These are phyloP conservation scores for Haplosporangium gracile DNA, from an alignment of 192 early-diverging fungal genomes.

Conservation along the genomic window DNA sequence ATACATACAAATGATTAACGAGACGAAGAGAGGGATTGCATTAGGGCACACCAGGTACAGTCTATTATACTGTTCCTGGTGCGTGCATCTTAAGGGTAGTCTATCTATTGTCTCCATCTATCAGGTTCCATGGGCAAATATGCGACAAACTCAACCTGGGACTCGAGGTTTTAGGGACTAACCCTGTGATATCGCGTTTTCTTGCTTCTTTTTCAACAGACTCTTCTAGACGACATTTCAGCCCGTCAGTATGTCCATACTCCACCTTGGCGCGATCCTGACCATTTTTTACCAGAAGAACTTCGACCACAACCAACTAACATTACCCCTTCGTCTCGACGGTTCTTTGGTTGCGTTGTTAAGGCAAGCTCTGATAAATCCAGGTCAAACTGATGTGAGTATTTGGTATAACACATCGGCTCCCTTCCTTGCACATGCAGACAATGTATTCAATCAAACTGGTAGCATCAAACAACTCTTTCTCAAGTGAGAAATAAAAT, in stretches of 20 bases:
- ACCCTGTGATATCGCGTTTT: constrained; percentile 13
- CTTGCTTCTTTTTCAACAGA: constrained; percentile 14
- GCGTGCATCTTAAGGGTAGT: no score
- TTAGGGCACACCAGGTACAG: no score
- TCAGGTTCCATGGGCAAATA: no score
- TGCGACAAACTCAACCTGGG: constrained; percentile 12
- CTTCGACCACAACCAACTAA: constrained; percentile 34
- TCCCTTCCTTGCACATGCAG: no score
- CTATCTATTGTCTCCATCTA: no score
- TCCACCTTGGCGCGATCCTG: constrained; percentile 27
- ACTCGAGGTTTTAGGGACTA: constrained; percentile 11
- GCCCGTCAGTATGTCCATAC: constrained; percentile 32
- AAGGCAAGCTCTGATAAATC: constrained; percentile 24
- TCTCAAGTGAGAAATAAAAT: no score
- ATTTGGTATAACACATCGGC: no score
- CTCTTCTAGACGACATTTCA: constrained; percentile 13
- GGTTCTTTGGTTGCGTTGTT: constrained; percentile 38
- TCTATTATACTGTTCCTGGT: no score
- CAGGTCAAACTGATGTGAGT: not conserved
- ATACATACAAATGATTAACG: no score
- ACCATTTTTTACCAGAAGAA: constrained; percentile 27
- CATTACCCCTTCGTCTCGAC: constrained; percentile 31
- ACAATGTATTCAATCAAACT: no score
- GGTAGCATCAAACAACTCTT: no score
- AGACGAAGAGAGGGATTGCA: no score